These are phyloP conservation scores for Ichthyophthirius multifiliis DNA, from an alignment of 169 alveolate genomes.

Conservation along the genomic window DNA sequence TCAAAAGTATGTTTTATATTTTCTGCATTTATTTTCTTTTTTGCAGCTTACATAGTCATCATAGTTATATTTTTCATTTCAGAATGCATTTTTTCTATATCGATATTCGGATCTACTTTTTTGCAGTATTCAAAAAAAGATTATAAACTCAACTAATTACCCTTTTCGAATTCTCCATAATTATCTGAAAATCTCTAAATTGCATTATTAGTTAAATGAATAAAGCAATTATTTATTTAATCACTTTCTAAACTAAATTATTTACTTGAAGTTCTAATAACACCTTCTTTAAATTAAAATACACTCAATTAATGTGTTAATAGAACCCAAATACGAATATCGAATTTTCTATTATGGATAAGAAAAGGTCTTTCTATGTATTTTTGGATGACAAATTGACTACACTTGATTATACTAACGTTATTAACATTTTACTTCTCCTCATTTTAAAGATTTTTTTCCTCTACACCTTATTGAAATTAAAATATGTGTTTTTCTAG, in stretches of 20 bases:
- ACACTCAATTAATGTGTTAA: slow-evolving; percentile 48
- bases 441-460: neutral
- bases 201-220: slow-evolving; percentile 74
- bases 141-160: slow-evolving; percentile 45
- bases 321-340: slow-evolving; percentile 65
- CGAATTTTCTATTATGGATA: slow-evolving; percentile 68
- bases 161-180: slow-evolving; percentile 51
- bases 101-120: slow-evolving; percentile 31
- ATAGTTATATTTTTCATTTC: slow-evolving; percentile 43
- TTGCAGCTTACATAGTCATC: slow-evolving; percentile 37
- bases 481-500: slow-evolving; percentile 6
- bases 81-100: slow-evolving; percentile 37
- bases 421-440: neutral
- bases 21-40: slow-evolving; percentile 39
- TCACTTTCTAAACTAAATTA: slow-evolving; percentile 35
- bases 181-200: slow-evolving; percentile 45
- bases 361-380: slow-evolving; percentile 71
- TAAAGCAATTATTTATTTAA: slow-evolving; percentile 18
- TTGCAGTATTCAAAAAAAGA: slow-evolving; percentile 41
- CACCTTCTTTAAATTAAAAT: slow-evolving; percentile 64
- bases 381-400: slow-evolving; percentile 45
- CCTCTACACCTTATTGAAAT: slow-evolving; percentile 12
- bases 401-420: neutral
- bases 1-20: slow-evolving; percentile 56
- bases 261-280: slow-evolving; percentile 59